Conservation (phyloP, 2,329 filamentous ascomycete species). For the Chrysoporthe deuterocubensis region DNA sequence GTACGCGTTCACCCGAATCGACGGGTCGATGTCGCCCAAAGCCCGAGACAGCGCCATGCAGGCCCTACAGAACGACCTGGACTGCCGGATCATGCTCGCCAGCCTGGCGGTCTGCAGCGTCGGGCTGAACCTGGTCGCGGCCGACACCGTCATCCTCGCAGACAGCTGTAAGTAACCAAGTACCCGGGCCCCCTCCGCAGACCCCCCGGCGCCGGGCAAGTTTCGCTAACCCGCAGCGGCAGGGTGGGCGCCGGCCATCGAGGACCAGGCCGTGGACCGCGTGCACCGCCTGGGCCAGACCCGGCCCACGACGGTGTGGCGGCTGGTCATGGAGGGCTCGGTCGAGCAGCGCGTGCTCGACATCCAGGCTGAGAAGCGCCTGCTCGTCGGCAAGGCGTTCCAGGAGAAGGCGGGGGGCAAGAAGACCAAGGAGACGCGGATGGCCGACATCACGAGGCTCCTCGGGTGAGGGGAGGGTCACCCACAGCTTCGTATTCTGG, state of each 20-base stretch:
- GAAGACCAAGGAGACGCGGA: conserved; percentile 60
- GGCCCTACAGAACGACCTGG: conserved; percentile 67
- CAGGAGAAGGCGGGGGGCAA: conserved; percentile 67
- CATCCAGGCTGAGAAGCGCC: conserved; percentile 78
- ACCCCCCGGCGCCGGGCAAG: too few relatives aligned
- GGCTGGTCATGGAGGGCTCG: conserved; percentile 77
- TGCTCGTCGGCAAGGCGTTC: conserved; percentile 78
- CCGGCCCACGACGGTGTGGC: conserved; percentile 76
- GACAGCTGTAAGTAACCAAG: conserved; percentile 65
- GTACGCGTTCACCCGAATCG: conserved; percentile 72
- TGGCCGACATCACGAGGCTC: conserved; percentile 59
- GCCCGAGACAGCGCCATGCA: conserved; percentile 74
- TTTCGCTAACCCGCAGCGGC: not conserved
- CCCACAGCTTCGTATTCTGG: not conserved
- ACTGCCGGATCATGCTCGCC: conserved; percentile 77
- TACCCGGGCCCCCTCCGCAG: too few relatives aligned
- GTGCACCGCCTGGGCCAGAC: conserved; percentile 87
- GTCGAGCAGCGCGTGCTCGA: conserved; percentile 82
- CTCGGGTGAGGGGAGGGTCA: conserved; percentile 34
- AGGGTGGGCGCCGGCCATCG: conserved; percentile 91
- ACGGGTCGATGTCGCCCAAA: conserved; percentile 75
- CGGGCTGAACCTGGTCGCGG: conserved; percentile 82
- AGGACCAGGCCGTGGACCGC: conserved; percentile 88
- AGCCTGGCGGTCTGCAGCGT: conserved; percentile 83
- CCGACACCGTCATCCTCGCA: conserved; percentile 81